A percentile compares a stretch with the other conserved stretches of the same genome.
Conservation (phyloP, 768 basidiomycete species). For the Pleurotus citrinopileatus region DNA sequence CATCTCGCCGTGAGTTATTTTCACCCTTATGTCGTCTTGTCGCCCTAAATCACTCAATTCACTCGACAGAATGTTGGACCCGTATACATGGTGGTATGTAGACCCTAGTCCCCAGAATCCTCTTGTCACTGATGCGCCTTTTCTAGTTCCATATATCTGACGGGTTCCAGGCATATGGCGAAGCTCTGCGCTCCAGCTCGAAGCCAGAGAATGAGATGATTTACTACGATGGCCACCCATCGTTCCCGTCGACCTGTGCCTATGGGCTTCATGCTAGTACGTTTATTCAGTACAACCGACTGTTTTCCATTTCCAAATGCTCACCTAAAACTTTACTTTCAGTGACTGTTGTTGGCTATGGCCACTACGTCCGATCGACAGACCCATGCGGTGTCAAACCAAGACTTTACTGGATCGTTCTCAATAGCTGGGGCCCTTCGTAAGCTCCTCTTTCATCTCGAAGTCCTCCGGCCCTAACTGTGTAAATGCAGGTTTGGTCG, state of each 20-base stretch:
- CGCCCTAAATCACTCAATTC: background rate
- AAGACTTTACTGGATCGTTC: slow-evolving; percentile 7
- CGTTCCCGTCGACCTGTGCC: background rate
- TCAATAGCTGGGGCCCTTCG: slow-evolving; percentile 8
- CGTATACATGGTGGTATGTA: background rate
- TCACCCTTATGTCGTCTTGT: background rate
- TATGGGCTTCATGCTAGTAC: slow-evolving; percentile 7
- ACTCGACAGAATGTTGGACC: background rate
- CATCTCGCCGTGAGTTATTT: background rate
- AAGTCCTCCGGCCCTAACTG: no score
- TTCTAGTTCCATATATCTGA: background rate
- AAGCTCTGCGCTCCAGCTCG: background rate
- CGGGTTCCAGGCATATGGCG: background rate
- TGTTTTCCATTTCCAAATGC: no score
- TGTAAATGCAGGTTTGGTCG: background rate
- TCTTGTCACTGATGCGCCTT: background rate
- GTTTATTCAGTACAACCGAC: no score
- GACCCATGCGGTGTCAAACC: background rate
- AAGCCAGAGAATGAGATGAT: background rate
- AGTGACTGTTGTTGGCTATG: background rate
- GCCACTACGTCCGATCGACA: background rate
- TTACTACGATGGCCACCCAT: background rate
- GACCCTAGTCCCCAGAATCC: background rate
- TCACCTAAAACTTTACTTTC: no score
- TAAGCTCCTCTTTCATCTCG: background rate